These are phyloP conservation scores for Fusarium sp. DNA, from an alignment of 2,329 filamentous ascomycete genomes.

Conservation along the genomic window DNA sequence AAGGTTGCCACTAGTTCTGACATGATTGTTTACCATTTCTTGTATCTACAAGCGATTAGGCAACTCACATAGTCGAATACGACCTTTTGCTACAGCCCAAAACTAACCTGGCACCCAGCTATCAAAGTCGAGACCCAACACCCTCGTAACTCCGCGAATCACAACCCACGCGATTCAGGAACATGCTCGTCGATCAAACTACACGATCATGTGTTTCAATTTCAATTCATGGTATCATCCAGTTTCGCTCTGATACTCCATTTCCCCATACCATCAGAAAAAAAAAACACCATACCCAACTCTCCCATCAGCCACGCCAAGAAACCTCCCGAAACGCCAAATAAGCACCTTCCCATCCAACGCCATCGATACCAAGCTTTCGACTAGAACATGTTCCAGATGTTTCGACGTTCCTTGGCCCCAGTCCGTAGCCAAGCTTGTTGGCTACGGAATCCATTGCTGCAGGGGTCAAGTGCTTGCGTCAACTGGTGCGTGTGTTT, in stretches of 20 bases:
- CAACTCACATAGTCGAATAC: not conserved
- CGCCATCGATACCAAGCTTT: slow-evolving; percentile 25
- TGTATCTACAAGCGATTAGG: not conserved
- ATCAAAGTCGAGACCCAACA: not conserved
- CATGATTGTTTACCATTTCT: not conserved
- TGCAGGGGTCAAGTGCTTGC: slow-evolving; percentile 5
- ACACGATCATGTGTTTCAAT: not conserved
- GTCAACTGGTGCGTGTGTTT: not conserved
- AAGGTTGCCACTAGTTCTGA: not conserved
- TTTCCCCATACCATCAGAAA: not conserved
- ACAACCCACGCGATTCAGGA: not conserved
- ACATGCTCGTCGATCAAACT: not conserved
- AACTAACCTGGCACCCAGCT: not conserved
- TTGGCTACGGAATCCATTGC: not conserved
- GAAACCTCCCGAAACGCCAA: not conserved
- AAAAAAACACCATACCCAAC: not conserved
- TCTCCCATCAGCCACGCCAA: not conserved
- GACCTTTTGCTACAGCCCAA: not conserved
- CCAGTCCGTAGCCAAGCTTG: not conserved
- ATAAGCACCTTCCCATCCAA: not conserved
- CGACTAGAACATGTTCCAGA: slow-evolving; percentile 29
- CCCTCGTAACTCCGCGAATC: not conserved
- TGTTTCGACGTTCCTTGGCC: not conserved
- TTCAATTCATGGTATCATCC: not conserved
- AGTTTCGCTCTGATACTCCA: not conserved